A percentile compares a stretch with the other conserved stretches of the same genome.
Conservation (phyloP, 208 protist species). For the Leishmania turanica region DNA sequence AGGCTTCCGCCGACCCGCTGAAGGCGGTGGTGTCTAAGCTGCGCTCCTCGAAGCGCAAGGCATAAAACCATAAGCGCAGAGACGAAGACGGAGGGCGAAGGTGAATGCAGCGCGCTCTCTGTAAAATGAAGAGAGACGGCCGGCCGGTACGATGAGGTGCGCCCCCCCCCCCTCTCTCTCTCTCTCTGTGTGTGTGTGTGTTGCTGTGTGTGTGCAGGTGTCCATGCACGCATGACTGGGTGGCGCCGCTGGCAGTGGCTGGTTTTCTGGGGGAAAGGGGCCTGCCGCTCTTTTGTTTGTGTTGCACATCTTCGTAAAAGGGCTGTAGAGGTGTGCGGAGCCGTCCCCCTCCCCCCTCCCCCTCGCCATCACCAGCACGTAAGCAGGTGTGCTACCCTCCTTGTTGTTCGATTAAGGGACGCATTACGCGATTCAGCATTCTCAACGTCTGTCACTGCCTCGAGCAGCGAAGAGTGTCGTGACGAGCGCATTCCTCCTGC, state of each 20-base stretch:
- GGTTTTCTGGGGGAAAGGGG: background rate
- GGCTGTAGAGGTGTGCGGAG: background rate
- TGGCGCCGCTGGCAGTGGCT: background rate
- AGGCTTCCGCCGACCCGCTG: constrained; percentile 53
- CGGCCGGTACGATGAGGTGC: background rate
- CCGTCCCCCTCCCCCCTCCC: background rate
- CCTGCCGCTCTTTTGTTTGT: background rate
- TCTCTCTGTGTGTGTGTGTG: background rate
- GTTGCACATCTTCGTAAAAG: background rate
- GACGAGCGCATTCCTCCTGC: background rate
- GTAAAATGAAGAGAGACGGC: background rate
- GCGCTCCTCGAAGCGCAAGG: constrained; percentile 49
- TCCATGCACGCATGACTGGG: background rate
- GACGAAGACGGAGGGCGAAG: background rate
- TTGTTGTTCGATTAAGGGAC: constrained; percentile 20
- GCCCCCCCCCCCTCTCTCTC: too few relatives aligned
- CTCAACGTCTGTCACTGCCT: background rate
- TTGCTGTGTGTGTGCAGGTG: background rate
- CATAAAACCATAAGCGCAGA: constrained; percentile 8
- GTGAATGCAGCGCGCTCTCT: background rate
- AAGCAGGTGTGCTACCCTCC: background rate
- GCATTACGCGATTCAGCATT: background rate
- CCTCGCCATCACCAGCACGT: background rate
- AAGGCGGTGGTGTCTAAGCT: constrained; percentile 63
- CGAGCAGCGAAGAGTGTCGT: background rate